These are phyloP conservation scores for Aspergillus pseudonomiae DNA, from an alignment of 2,329 filamentous ascomycete genomes.

Conservation along the genomic window DNA sequence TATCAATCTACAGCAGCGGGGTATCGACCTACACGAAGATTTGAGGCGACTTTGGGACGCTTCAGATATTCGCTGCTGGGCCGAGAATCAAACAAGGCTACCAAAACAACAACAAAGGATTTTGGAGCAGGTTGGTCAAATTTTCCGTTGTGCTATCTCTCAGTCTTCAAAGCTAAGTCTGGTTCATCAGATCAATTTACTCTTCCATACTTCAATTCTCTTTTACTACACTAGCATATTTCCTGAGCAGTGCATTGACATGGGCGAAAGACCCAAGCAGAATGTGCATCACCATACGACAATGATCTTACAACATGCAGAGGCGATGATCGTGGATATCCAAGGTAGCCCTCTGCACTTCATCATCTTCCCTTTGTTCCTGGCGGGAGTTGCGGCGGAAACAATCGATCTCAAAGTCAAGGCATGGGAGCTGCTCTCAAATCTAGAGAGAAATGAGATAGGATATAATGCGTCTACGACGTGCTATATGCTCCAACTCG, in stretches of 20 bases:
- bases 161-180: neutral
- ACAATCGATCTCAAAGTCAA: constrained; percentile 48
- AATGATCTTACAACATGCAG: constrained; percentile 50
- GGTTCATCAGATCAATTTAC: constrained; percentile 32
- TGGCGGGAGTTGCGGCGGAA: constrained; percentile 52
- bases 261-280: constrained; percentile 37
- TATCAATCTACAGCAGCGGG: constrained; percentile 31
- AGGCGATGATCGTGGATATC: constrained; percentile 39
- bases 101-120: constrained; percentile 39
- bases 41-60: constrained; percentile 44
- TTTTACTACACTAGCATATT: constrained; percentile 60
- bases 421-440: constrained; percentile 53
- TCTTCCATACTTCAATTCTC: constrained; percentile 55
- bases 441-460: constrained; percentile 52
- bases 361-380: constrained; percentile 57
- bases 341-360: constrained; percentile 48
- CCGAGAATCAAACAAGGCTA: constrained; percentile 40
- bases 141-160: neutral
- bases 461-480: constrained; percentile 52
- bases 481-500: constrained; percentile 48
- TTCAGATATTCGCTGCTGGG: constrained; percentile 38
- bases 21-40: constrained; percentile 41
- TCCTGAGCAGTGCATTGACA: constrained; percentile 49
- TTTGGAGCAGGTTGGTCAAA: constrained; percentile 49
- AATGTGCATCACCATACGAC: constrained; percentile 50